Evolutionary conservation across 2,329 filamentous ascomycete species (phyloP).

Genomic region (Exophiala phaeomuriformis): DNA sequence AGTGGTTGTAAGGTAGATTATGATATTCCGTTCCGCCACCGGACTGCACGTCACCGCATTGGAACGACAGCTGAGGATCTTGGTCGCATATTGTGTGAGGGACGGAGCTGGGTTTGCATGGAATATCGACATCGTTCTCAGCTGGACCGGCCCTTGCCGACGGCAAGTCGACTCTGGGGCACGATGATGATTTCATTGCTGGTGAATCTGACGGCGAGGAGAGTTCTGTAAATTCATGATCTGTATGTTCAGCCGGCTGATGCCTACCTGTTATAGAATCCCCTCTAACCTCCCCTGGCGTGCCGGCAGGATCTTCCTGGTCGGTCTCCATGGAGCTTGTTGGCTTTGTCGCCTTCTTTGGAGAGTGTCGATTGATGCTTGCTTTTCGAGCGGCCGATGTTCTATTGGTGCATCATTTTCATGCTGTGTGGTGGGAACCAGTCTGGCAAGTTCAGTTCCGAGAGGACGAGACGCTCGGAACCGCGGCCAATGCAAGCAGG

Average conservation of each 20-base stretch:
- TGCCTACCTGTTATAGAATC: conserved; percentile 1
- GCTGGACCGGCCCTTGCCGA: conserved; percentile 6
- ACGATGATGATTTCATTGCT: conserved; percentile 8
- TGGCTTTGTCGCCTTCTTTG: conserved; percentile 3
- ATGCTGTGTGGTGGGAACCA: neutral
- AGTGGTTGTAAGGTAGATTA: neutral
- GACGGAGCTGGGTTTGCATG: neutral
- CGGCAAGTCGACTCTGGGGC: conserved; percentile 1
- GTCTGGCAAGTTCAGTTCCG: conserved; percentile 1
- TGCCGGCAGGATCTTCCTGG: neutral
- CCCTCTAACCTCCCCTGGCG: conserved; percentile 1
- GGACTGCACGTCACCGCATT: neutral
- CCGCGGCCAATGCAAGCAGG: neutral
- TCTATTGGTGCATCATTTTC: conserved; percentile 17
- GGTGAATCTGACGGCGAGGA: conserved; percentile 2
- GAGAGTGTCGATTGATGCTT: conserved; percentile 9
- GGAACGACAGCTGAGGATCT: neutral
- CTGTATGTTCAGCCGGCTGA: conserved; percentile 8
- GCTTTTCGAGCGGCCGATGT: conserved; percentile 1
- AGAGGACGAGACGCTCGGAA: neutral
- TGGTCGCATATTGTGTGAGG: neutral
- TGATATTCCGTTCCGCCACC: neutral
- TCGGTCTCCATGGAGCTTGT: conserved; percentile 2
- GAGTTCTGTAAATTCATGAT: conserved; percentile 5
- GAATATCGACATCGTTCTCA: conserved; percentile 2